Conservation (phyloP, 2,329 filamentous ascomycete species). For the Pyrenochaeta sp. region DNA sequence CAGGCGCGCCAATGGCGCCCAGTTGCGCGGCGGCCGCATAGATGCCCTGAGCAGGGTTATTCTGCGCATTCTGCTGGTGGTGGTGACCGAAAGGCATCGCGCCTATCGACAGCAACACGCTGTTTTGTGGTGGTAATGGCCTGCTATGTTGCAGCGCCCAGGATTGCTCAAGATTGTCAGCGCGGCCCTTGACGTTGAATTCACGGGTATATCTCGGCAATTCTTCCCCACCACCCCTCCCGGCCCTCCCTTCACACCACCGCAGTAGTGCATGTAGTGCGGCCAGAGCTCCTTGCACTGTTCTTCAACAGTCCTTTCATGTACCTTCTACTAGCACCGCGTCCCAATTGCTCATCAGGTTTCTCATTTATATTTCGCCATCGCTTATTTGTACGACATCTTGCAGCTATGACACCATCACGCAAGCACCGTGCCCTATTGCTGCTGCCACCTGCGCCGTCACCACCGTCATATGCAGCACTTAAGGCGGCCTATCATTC, state of each 20-base stretch:
- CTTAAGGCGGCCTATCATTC: slow-evolving; percentile 55
- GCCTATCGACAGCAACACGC: slow-evolving; percentile 20
- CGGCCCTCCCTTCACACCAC: not conserved
- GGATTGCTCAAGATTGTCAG: slow-evolving; percentile 4
- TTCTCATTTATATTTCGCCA: slow-evolving; percentile 1
- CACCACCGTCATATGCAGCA: slow-evolving; percentile 48
- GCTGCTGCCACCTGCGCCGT: slow-evolving; percentile 56
- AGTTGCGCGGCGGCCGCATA: slow-evolving; percentile 57
- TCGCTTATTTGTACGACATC: slow-evolving; percentile 17
- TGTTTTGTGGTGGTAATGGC: slow-evolving; percentile 4
- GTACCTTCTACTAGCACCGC: slow-evolving; percentile 8
- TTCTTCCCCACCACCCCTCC: not conserved
- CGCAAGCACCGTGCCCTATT: slow-evolving; percentile 46
- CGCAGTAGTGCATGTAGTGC: not conserved
- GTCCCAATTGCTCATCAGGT: not conserved
- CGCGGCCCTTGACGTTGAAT: not conserved
- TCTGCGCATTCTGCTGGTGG: slow-evolving; percentile 40
- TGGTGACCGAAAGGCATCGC: slow-evolving; percentile 52
- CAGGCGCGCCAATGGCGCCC: slow-evolving; percentile 57
- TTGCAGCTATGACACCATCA: slow-evolving; percentile 39
- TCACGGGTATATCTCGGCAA: not conserved
- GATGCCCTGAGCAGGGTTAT: slow-evolving; percentile 53
- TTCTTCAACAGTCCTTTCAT: slow-evolving; percentile 5
- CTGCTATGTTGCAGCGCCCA: slow-evolving; percentile 18
- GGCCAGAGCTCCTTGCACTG: not conserved